Conservation (phyloP, 2,329 filamentous ascomycete species). For the Alternaria consortialis region DNA sequence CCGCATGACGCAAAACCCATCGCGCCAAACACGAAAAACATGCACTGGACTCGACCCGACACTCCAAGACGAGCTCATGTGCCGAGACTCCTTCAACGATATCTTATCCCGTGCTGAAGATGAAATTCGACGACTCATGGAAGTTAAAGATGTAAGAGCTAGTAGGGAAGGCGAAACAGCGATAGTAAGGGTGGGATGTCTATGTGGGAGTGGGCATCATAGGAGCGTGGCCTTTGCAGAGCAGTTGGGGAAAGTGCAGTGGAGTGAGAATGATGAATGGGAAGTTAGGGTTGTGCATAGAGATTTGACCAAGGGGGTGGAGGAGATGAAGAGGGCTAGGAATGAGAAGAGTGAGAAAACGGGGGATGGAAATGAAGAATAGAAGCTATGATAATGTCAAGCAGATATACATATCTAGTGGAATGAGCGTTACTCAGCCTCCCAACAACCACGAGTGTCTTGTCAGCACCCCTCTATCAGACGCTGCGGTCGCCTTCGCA, state of each 20-base stretch:
- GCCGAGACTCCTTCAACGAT: constrained; percentile 8
- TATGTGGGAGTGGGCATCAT: constrained; percentile 18
- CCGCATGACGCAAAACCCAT: constrained; percentile 14
- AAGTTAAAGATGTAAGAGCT: constrained; percentile 9
- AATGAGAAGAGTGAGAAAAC: background rate
- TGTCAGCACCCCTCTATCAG: background rate
- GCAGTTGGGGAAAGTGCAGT: constrained; percentile 14
- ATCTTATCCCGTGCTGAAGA: constrained; percentile 1
- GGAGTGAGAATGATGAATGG: constrained; percentile 10
- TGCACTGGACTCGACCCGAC: constrained; percentile 10
- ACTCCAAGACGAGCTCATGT: constrained; percentile 18
- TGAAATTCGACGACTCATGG: constrained; percentile 14
- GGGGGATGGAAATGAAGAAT: background rate
- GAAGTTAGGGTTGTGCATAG: constrained; percentile 14
- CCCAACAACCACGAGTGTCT: background rate
- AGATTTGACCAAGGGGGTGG: constrained; percentile 7
- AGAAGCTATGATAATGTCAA: background rate
- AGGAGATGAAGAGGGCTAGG: background rate
- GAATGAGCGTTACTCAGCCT: background rate
- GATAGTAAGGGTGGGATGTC: constrained; percentile 12
- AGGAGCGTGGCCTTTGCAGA: constrained; percentile 20
- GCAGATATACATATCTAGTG: background rate
- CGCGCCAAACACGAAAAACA: background rate
- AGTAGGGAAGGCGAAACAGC: background rate
- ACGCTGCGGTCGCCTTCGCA: background rate